phyloP scores from a whole-genome alignment of 345 rosid genomes.

The Brassica nigra region DNA sequence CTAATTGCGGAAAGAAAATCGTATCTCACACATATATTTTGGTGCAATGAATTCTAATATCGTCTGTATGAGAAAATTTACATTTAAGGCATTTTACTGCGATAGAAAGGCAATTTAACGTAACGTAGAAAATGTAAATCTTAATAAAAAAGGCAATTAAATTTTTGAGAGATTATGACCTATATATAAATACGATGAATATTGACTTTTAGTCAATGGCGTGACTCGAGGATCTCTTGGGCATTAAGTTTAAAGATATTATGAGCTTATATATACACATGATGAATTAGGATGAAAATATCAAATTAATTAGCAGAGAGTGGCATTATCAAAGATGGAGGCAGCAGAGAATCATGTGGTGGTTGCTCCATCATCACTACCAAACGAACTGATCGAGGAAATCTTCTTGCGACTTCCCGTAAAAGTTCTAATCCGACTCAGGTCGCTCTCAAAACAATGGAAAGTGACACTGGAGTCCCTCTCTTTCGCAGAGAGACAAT shows the following conservation, averaged over 20 bases:
- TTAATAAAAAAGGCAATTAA: no score
- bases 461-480: neutral
- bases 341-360: neutral
- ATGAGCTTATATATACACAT: neutral
- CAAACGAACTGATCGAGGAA: slow-evolving; percentile 2
- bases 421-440: slow-evolving; percentile 1
- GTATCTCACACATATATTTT: neutral
- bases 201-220: neutral
- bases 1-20: neutral
- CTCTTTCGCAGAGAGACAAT: slow-evolving; percentile 18
- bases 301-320: neutral
- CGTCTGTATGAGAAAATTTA: no score
- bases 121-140: no score
- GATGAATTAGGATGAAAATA: neutral
- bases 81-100: no score
- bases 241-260: neutral
- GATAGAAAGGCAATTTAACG: no score
- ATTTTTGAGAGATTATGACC: neutral
- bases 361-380: slow-evolving; percentile 4
- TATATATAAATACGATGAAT: no score
- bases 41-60: neutral
- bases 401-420: slow-evolving; percentile 21
- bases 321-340: neutral
- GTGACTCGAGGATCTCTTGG: neutral
- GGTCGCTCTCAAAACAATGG: slow-evolving; percentile 25